A percentile compares a stretch with the other conserved stretches of the same genome.
phyloP scores from a whole-genome alignment of 1,284 basidiomycete species.

The Ceratorhiza oryzae-sativae region DNA sequence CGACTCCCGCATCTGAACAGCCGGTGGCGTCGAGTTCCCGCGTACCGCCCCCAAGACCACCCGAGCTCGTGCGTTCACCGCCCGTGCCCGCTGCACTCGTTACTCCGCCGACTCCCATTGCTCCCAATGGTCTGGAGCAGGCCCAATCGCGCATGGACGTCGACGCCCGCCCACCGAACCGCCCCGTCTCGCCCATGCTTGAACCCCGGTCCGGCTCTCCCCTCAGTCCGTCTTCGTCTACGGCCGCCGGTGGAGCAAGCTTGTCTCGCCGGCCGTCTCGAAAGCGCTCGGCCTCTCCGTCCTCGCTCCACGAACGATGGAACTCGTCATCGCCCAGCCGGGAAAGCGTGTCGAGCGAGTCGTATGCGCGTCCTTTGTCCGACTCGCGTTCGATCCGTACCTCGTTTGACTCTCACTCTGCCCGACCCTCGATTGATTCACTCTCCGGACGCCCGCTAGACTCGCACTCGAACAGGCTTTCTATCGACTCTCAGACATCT shows the following conservation, averaged over 20 bases:
- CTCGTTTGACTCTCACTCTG: not conserved
- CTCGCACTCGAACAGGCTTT: not conserved
- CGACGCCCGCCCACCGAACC: not conserved
- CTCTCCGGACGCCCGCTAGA: not conserved
- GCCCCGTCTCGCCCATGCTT: not conserved
- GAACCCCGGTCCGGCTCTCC: constrained; percentile 3
- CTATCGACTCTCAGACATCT: not conserved
- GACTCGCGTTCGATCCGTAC: not conserved
- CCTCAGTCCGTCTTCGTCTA: constrained; percentile 8
- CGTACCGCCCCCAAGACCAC: not conserved
- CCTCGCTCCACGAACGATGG: not conserved
- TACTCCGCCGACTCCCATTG: constrained; percentile 30
- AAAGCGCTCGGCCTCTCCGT: constrained; percentile 27
- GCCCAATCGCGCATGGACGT: constrained; percentile 2
- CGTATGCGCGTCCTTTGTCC: not conserved
- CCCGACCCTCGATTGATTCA: constrained; percentile 2
- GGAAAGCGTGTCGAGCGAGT: constrained; percentile 24
- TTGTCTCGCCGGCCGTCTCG: constrained; percentile 15
- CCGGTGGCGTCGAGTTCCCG: constrained; percentile 11
- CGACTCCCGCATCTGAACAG: not conserved
- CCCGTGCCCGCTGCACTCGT: constrained; percentile 1
- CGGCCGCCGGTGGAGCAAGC: not conserved
- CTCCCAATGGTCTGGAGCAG: constrained; percentile 7
- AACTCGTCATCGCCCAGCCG: constrained; percentile 17
- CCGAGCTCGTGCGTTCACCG: constrained; percentile 1